Evolutionary conservation across 2,329 filamentous ascomycete species (phyloP), one percentile per base, ranked within the genome.

Genomic region (Colletotrichum navitas): DNA sequence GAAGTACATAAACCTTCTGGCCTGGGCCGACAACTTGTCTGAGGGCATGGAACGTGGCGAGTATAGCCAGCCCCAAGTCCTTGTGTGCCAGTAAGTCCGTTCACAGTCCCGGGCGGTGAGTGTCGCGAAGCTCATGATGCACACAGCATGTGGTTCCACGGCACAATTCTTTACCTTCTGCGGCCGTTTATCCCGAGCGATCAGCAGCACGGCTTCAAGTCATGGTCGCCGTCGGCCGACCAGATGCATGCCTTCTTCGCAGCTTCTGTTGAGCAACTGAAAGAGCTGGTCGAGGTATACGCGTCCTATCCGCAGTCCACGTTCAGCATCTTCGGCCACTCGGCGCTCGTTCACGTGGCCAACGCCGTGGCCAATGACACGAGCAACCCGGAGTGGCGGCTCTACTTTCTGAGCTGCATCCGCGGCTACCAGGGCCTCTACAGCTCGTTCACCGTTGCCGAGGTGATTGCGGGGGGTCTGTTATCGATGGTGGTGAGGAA

Each of bases 301-400:
- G 79, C 80, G 36, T 75, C 76, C 11, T 76, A 81, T 49, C 68
- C 74, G 6, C 76, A 77, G 16, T 80, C 81, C 5, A 76, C 76
- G 3, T 82, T 79, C 69, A 79, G 80, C 5, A 79, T 84, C 14
- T 74, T 83, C 11, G 84, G 82, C 80, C 81, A 84, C 63, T 82
- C 76, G 16, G 81, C 79, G 0, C 75, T 84, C 32, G 77, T 81
- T 8, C 83, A 83, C 41, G 75, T 83, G 3, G 76, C 79, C 10
- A 84, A 84, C 56, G 81, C 80, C 3, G 77, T 83, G 21, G 71
- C 83, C 0, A 74, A 76, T 14, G 74, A 77, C 34, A 75, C 73
- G 1, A 73, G 74, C 7, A 78, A 82, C 21, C 73, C 76, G 0
- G 68, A 80, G 6, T 80, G 78, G 77, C 77, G 76, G 10, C 76